Evolutionary conservation across 805 yeast species (phyloP).

Genomic region (Naumovozyma castellii): DNA sequence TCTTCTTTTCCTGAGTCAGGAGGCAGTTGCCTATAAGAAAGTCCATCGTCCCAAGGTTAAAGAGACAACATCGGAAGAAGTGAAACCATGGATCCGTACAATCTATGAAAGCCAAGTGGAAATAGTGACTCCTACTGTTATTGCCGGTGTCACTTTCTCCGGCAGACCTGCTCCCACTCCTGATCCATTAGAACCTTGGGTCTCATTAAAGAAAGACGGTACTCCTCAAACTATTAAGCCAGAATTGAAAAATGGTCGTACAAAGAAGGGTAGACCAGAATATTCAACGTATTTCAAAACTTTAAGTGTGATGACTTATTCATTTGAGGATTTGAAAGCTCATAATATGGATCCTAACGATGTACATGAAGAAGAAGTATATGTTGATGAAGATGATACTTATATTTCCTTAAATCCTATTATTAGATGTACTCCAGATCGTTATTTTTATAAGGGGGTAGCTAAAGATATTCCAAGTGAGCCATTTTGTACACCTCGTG

Average conservation of each 20-base stretch:
- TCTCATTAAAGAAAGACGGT: constrained; percentile 67
- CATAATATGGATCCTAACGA: constrained; percentile 63
- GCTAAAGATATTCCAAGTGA: constrained; percentile 47
- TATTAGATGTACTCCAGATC: constrained; percentile 76
- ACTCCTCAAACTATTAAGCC: constrained; percentile 73
- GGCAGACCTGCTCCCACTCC: constrained; percentile 40
- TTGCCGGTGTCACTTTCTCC: constrained; percentile 46
- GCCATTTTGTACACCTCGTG: constrained; percentile 82
- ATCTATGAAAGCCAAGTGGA: constrained; percentile 47
- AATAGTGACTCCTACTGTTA: constrained; percentile 60
- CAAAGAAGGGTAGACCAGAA: constrained; percentile 58
- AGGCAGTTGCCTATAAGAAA: constrained; percentile 12
- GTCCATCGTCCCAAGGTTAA: constrained; percentile 31
- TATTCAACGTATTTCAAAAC: constrained; percentile 72
- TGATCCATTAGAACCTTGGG: constrained; percentile 70
- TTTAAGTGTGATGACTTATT: constrained; percentile 46
- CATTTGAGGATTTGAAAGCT: constrained; percentile 58
- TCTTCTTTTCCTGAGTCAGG: background rate
- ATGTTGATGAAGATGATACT: constrained; percentile 60
- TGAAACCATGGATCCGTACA: constrained; percentile 67
- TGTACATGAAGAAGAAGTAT: constrained; percentile 44
- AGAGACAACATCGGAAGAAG: constrained; percentile 33
- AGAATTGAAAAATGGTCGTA: constrained; percentile 60
- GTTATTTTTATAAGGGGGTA: constrained; percentile 54
- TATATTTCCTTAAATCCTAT: constrained; percentile 67